Percentiles rank a stretch among this genome's conserved stretches.
Conservation (phyloP, 164 flowering plant species). For the Liquidambar formosana region DNA sequence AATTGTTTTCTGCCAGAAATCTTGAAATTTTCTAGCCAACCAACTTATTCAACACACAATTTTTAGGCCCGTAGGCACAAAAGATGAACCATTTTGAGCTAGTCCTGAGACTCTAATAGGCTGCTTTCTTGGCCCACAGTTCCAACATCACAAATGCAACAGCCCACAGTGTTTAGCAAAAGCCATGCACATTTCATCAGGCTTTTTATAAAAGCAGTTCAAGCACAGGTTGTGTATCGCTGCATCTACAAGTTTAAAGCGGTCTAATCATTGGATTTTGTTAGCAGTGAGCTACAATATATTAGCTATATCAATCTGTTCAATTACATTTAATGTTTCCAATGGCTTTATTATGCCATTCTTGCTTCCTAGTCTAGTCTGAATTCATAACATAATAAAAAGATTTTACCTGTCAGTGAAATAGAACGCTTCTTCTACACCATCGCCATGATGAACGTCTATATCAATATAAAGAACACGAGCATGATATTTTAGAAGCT, state of each 20-base stretch:
- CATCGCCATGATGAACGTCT: slow-evolving; percentile 99
- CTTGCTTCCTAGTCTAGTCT: too few species aligned
- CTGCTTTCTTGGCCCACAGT: background rate
- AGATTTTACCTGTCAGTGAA: slow-evolving; percentile 81
- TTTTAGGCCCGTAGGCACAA: background rate
- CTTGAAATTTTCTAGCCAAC: background rate
- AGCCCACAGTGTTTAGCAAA: background rate
- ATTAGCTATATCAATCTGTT: background rate
- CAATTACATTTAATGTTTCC: background rate
- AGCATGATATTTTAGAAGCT: slow-evolving; percentile 89
- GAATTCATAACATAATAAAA: background rate
- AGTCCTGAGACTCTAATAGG: background rate
- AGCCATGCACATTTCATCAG: too few species aligned
- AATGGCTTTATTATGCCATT: background rate
- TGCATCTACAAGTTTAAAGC: background rate
- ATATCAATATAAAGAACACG: slow-evolving; percentile 94
- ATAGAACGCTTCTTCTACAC: slow-evolving; percentile 98
- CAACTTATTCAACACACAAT: background rate
- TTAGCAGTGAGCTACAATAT: background rate
- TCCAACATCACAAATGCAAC: background rate
- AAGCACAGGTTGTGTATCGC: background rate
- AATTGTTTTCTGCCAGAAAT: too few species aligned
- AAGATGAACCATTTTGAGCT: background rate
- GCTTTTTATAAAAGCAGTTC: too few species aligned
- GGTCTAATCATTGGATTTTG: background rate